These are phyloP conservation scores for Microbotryum saponariae DNA, from an alignment of 1,284 basidiomycete genomes.

Conservation along the genomic window DNA sequence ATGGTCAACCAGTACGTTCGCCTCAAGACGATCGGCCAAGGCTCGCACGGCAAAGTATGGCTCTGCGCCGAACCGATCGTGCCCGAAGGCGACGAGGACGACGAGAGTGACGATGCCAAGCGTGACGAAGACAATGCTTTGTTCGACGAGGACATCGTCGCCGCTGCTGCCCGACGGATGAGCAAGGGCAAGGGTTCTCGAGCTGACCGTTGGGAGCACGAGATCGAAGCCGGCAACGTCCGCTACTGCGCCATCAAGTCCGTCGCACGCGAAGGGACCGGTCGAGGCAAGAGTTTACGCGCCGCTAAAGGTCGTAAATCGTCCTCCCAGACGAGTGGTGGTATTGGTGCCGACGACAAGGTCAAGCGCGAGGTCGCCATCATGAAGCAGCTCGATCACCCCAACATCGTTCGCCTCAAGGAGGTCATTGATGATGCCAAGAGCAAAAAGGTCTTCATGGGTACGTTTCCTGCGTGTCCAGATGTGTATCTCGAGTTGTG, in stretches of 20 bases:
- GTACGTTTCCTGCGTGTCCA: conserved; percentile 47
- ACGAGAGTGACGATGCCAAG: background rate
- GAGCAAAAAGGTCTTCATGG: conserved; percentile 85
- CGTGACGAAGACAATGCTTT: background rate
- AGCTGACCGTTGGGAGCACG: conserved; percentile 25
- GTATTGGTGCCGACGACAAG: conserved; percentile 53
- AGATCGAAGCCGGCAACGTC: conserved; percentile 27
- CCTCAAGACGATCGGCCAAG: conserved; percentile 35
- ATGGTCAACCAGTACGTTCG: conserved; percentile 38
- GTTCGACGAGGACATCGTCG: background rate
- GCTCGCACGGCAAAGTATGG: conserved; percentile 38
- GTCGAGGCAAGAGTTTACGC: conserved; percentile 26
- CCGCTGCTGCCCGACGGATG: background rate
- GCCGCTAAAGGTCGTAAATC: conserved; percentile 29
- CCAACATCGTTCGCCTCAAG: conserved; percentile 80
- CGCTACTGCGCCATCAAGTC: conserved; percentile 35
- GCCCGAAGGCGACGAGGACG: conserved; percentile 1
- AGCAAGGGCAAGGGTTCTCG: conserved; percentile 1
- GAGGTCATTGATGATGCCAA: conserved; percentile 94
- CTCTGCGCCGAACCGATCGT: conserved; percentile 35
- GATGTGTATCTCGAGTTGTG: background rate
- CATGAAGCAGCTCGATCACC: conserved; percentile 89
- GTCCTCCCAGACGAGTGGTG: conserved; percentile 16
- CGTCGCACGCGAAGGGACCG: conserved; percentile 33
- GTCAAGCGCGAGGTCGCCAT: conserved; percentile 90